Percentiles rank a stretch among this genome's conserved stretches.
phyloP scores from a whole-genome alignment of 1,284 basidiomycete genomes.

The Malassezia psittaci region DNA sequence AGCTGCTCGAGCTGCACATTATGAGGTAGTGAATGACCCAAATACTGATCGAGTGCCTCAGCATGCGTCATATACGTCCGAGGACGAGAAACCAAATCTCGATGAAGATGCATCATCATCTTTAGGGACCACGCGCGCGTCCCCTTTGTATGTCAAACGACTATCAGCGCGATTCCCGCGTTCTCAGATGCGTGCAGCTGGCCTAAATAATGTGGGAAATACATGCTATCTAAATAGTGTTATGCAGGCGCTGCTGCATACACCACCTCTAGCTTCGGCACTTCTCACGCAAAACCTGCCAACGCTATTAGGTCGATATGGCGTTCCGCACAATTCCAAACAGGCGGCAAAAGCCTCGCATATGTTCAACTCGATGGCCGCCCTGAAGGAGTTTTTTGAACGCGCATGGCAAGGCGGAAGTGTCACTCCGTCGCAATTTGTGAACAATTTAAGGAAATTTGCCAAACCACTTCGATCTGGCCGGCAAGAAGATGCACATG shows the following conservation, averaged over 20 bases:
- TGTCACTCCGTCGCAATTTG: constrained; percentile 28
- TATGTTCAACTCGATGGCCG: constrained; percentile 30
- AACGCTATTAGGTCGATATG: constrained; percentile 49
- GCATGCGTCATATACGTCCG: background rate
- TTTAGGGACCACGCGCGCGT: background rate
- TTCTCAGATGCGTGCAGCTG: constrained; percentile 46
- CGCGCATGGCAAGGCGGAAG: constrained; percentile 20
- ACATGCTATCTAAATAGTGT: constrained; percentile 96
- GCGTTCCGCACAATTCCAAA: constrained; percentile 21
- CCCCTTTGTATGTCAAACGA: constrained; percentile 15
- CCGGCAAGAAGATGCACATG: constrained; percentile 96
- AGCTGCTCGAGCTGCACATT: constrained; percentile 13
- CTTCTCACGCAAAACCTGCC: constrained; percentile 55
- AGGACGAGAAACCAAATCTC: background rate
- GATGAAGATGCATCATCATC: constrained; percentile 13
- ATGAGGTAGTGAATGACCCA: constrained; percentile 13
- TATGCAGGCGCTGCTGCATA: constrained; percentile 86
- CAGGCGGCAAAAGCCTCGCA: constrained; percentile 51
- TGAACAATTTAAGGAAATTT: constrained; percentile 55
- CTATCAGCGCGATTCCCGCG: constrained; percentile 27
- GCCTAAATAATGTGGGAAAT: constrained; percentile 83
- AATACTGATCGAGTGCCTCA: background rate
- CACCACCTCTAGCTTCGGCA: constrained; percentile 71
- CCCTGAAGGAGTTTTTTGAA: constrained; percentile 58
- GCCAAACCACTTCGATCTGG: constrained; percentile 80